Evolutionary conservation across 495 filamentous ascomycete genomes (phyloP), one percentile per base, ranked within the genome.

Genomic region (Beverwykella pulmonaria): DNA sequence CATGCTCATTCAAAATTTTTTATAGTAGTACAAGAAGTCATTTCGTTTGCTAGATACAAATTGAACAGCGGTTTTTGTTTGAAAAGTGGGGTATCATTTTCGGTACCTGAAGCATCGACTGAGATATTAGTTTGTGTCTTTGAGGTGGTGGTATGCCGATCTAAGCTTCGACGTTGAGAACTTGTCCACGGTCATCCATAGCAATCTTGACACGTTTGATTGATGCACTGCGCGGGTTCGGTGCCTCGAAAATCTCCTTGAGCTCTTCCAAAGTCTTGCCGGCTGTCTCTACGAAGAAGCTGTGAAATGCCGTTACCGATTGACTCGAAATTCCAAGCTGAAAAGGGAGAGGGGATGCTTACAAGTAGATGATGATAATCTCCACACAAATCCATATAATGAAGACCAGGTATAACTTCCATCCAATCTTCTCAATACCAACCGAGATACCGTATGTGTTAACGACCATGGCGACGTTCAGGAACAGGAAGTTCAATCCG

Each of bases 371-470:
- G 23, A 20, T 39, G 19, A 30, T 17, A n/a, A 62, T n/a, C 22
- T 62, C 59, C 2, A 62, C 32, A 41, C 56, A 48, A 29, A 65
- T 61, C 67, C 63, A 70, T 15, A 27, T 54, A 36, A 70, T 66
- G 41, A 50, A 70, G 3, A 70, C 67, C 14, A 70, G 17, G 34
- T 70, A 70, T 22, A 66, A 48, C 46, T 67, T 53, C 62, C 63
- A 70, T n/a, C 63, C 63, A 53, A 70, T 67, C 29, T 59, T 56
- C 47, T 59, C 63, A 50, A 70, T 59, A 25, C 54, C 67, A 14
- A 67, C 48, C 8, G 44, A 30, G 27, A 61, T 66, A 49, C 53
- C 67, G 29, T 66, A 70, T 19, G 61, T 61, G 23, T 60, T 65
- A 14, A 70, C 63, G 17, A 67, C 56, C 46, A 65, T 69, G 34